These are phyloP conservation scores for Fraxinus ornus DNA, from an alignment of 305 asterid species.

Conservation along the genomic window DNA sequence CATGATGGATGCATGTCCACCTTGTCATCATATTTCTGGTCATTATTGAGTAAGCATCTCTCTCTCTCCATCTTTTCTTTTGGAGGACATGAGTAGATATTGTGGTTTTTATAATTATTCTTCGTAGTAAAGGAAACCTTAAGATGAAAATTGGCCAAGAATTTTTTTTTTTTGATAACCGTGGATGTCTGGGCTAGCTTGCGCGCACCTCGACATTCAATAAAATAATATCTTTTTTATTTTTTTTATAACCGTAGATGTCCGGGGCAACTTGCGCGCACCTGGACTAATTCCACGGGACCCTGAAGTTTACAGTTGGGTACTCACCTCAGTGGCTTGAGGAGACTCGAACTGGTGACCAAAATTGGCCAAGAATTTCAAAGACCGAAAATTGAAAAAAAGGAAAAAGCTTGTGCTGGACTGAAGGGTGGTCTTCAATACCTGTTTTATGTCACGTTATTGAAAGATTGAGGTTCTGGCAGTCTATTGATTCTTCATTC, in stretches of 20 bases:
- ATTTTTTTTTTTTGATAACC: no score
- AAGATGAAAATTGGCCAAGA: background rate
- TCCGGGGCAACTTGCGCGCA: no score
- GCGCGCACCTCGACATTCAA: no score
- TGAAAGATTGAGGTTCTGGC: background rate
- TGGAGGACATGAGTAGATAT: background rate
- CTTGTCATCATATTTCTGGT: slow-evolving; percentile 1
- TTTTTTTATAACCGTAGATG: no score
- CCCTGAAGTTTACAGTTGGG: no score
- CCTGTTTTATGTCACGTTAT: background rate
- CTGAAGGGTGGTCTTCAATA: background rate
- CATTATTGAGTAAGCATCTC: background rate
- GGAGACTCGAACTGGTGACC: no score
- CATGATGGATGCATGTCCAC: background rate
- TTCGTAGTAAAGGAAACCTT: background rate
- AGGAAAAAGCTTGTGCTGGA: background rate
- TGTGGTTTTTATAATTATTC: background rate
- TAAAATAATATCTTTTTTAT: no score
- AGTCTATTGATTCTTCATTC: background rate
- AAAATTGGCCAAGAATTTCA: no score
- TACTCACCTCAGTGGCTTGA: no score
- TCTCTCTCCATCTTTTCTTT: background rate
- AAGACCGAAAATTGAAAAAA: background rate
- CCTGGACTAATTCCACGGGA: no score
- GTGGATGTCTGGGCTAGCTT: no score